These are phyloP conservation scores for Murraya paniculata DNA, from an alignment of 345 rosid genomes.

Conservation along the genomic window DNA sequence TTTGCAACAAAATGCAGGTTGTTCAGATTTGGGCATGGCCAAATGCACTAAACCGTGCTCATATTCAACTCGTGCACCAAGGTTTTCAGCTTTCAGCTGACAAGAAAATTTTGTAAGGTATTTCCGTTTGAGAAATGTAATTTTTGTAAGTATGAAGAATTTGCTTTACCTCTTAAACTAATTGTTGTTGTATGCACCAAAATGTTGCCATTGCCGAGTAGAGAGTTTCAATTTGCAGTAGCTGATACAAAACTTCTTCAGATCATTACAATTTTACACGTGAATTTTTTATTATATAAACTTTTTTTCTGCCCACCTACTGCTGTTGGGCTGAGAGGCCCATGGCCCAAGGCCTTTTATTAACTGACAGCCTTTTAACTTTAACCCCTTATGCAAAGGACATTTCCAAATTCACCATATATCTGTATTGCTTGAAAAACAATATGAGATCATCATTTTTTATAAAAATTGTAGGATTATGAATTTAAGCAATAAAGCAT, in stretches of 20 bases:
- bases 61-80: neutral
- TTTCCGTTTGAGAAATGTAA: neutral
- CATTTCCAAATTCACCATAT: too few relatives aligned
- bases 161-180: neutral
- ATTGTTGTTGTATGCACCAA: neutral
- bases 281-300: too few relatives aligned
- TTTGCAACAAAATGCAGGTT: conserved; percentile 2
- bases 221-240: neutral
- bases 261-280: too few relatives aligned
- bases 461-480: too few relatives aligned
- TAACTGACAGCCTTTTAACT: neutral
- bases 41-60: neutral
- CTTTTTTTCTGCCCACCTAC: too few relatives aligned
- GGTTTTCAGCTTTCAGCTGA: neutral
- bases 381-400: too few relatives aligned
- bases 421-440: too few relatives aligned
- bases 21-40: neutral
- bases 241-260: neutral
- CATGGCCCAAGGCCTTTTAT: neutral
- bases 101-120: neutral
- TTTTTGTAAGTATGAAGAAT: neutral
- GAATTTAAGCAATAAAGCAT: too few relatives aligned
- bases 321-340: neutral
- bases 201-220: neutral
- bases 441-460: too few relatives aligned